Evolutionary conservation across 208 protist species (phyloP).

Genomic region (Leishmania gerbilli): DNA sequence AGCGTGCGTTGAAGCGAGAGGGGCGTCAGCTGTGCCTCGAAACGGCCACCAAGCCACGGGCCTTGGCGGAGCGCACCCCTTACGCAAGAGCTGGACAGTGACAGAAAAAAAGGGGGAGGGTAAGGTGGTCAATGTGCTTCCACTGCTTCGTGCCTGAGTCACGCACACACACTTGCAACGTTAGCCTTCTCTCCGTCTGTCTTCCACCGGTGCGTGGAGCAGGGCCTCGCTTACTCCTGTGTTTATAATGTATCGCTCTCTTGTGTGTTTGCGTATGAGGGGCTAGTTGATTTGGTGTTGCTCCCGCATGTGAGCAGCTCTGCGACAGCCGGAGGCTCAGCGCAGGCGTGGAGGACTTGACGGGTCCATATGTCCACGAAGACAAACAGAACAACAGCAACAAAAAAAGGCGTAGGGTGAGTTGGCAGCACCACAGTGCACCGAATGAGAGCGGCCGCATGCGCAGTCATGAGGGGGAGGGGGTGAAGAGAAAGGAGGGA

Average conservation of each 20-base stretch:
- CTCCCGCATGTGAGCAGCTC: background rate
- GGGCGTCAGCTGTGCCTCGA: background rate
- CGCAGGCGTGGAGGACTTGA: background rate
- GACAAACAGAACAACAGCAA: background rate
- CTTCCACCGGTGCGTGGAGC: background rate
- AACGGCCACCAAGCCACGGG: background rate
- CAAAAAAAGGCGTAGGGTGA: background rate
- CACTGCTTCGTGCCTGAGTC: background rate
- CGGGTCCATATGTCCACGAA: background rate
- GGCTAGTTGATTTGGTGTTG: background rate
- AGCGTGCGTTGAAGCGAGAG: background rate
- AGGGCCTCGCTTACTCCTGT: background rate
- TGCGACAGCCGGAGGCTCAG: background rate
- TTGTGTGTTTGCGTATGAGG: background rate
- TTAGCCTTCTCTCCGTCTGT: background rate
- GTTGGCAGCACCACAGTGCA: background rate
- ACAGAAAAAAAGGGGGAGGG: background rate
- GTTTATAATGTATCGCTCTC: background rate
- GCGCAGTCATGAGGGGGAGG: background rate
- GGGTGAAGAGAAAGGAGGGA: background rate
- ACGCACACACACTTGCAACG: background rate
- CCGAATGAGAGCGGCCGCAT: background rate
- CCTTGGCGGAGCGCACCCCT: background rate
- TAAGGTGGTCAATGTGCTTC: background rate
- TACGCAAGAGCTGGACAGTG: background rate